phyloP scores from a whole-genome alignment of 805 yeast species.

The Millerozyma miso region DNA sequence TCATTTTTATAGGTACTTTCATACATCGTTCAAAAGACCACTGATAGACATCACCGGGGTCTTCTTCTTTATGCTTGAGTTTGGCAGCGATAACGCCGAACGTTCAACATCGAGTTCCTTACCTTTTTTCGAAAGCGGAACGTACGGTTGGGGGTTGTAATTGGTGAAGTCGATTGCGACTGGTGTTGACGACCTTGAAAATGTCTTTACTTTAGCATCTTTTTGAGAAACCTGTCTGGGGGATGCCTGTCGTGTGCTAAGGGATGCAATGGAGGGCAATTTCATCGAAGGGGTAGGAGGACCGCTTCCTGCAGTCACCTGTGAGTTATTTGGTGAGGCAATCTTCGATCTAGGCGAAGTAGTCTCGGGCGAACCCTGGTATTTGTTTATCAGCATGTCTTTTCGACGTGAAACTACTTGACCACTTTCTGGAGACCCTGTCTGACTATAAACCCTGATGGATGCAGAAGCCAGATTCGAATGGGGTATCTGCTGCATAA shows the following conservation, averaged over 20 bases:
- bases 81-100: not conserved
- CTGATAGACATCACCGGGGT: slow-evolving; percentile 33
- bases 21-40: slow-evolving; percentile 30
- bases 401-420: not conserved
- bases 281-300: not conserved
- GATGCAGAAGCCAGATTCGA: not conserved
- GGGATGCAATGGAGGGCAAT: not conserved
- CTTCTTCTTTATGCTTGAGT: slow-evolving; percentile 5
- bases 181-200: slow-evolving; percentile 10
- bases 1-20: slow-evolving; percentile 1
- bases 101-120: not conserved
- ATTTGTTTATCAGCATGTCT: not conserved
- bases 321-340: slow-evolving; percentile 2
- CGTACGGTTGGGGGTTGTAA: slow-evolving; percentile 5
- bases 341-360: not conserved
- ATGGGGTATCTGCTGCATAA: no score
- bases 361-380: not conserved
- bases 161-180: slow-evolving; percentile 27
- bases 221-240: not conserved
- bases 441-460: not conserved
- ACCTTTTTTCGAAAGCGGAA: not conserved
- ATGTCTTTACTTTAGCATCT: not conserved
- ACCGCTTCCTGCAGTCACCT: not conserved
- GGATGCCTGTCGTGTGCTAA: not conserved
- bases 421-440: not conserved